A percentile compares a stretch with the other conserved stretches of the same genome.
Conservation (phyloP, 2,329 filamentous ascomycete genomes). For the Corinectria fuckeliana region DNA sequence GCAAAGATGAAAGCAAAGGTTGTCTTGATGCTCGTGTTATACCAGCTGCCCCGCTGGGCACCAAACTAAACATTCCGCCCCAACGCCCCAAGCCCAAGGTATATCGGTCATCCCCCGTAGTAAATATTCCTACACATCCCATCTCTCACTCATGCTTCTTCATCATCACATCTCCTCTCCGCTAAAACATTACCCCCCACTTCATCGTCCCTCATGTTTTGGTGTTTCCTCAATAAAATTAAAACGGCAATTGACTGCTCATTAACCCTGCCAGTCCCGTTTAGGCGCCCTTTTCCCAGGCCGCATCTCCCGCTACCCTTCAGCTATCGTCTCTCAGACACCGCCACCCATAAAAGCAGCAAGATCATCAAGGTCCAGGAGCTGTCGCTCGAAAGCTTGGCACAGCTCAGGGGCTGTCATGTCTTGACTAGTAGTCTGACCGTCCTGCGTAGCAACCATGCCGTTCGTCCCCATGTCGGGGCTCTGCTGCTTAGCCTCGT, state of each 20-base stretch:
- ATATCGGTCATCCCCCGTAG: slow-evolving; percentile 38
- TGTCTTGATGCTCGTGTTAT: slow-evolving; percentile 19
- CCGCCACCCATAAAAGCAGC: slow-evolving; percentile 69
- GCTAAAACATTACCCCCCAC: slow-evolving; percentile 14
- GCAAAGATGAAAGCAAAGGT: slow-evolving; percentile 11
- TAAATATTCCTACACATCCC: slow-evolving; percentile 32
- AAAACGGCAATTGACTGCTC: slow-evolving; percentile 12
- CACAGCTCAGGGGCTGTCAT: slow-evolving; percentile 67
- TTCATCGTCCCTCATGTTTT: neutral
- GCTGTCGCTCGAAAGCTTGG: slow-evolving; percentile 64
- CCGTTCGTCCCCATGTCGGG: slow-evolving; percentile 43
- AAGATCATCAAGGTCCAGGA: slow-evolving; percentile 66
- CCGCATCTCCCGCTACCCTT: neutral
- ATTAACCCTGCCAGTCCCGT: slow-evolving; percentile 7
- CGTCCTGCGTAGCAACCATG: slow-evolving; percentile 40
- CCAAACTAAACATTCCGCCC: slow-evolving; percentile 28
- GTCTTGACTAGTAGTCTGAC: slow-evolving; percentile 51
- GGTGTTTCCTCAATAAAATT: neutral
- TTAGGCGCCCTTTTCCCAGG: neutral
- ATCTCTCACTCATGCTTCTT: slow-evolving; percentile 9
- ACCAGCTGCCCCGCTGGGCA: slow-evolving; percentile 11
- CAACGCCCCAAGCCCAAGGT: slow-evolving; percentile 38
- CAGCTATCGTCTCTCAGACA: slow-evolving; percentile 46
- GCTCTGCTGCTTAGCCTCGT: slow-evolving; percentile 47
- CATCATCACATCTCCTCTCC: slow-evolving; percentile 15